These are phyloP conservation scores for Trichopus zeylanicus DNA, from an alignment of 116 monocot genomes.

Conservation along the genomic window DNA sequence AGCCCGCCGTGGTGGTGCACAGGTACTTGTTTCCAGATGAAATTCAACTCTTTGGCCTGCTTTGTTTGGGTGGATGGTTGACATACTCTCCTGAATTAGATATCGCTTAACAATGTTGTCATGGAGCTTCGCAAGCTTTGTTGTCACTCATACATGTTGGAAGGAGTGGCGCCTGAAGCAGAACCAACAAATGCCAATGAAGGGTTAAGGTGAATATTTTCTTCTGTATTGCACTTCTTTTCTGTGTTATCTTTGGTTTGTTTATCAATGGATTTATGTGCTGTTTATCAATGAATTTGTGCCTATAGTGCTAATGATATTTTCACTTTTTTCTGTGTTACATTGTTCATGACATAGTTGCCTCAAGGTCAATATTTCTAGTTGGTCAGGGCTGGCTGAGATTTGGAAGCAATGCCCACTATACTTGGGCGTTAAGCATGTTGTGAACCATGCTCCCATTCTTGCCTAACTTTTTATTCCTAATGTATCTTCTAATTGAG, in stretches of 20 bases:
- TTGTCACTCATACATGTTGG: constrained; percentile 92
- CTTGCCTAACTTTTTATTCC: too few relatives aligned
- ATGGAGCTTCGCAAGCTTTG: constrained; percentile 99
- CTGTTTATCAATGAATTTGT: too few relatives aligned
- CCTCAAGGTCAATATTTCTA: too few relatives aligned
- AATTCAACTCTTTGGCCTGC: not conserved
- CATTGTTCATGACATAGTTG: too few relatives aligned
- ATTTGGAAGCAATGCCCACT: too few relatives aligned
- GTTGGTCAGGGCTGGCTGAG: too few relatives aligned
- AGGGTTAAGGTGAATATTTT: constrained; percentile 58
- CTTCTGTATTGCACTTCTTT: not conserved
- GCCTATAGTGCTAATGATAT: too few relatives aligned
- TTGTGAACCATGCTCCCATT: too few relatives aligned
- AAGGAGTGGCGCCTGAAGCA: constrained; percentile 76
- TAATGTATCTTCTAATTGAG: too few relatives aligned
- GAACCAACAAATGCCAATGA: constrained; percentile 69
- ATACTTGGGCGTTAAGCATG: too few relatives aligned
- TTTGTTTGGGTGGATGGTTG: constrained; percentile 5
- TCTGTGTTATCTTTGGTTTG: not conserved
- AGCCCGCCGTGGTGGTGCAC: constrained; percentile 87
- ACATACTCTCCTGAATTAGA: constrained; percentile 33
- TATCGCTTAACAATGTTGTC: constrained; percentile 96
- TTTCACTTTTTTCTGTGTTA: too few relatives aligned
- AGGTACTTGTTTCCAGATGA: constrained; percentile 30
- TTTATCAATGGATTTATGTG: not conserved